Evolutionary conservation across 1,284 basidiomycete species (phyloP).

Genomic region (Golubevia pallescens): DNA sequence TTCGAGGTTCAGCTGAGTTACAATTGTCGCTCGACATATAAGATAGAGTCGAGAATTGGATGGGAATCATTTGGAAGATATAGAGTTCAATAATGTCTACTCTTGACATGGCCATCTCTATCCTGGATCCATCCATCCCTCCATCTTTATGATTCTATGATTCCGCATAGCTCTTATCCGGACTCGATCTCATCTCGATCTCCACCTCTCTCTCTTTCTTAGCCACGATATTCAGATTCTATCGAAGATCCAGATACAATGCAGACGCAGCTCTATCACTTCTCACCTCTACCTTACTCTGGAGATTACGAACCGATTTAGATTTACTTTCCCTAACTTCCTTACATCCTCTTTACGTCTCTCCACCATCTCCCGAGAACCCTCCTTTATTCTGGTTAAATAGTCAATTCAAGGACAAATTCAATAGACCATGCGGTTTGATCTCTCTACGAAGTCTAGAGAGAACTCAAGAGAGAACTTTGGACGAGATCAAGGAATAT

Average conservation of each 20-base stretch:
- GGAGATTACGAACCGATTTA: constrained; percentile 48
- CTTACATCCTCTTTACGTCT: constrained; percentile 49
- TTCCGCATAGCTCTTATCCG: too few species aligned
- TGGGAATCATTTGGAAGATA: too few species aligned
- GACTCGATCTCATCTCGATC: not conserved
- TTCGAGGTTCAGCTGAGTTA: too few species aligned
- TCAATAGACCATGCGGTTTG: constrained; percentile 46
- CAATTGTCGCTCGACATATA: too few species aligned
- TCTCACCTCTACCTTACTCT: constrained; percentile 30
- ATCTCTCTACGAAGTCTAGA: constrained; percentile 50
- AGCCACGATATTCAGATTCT: constrained; percentile 49
- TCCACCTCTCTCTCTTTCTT: constrained; percentile 1
- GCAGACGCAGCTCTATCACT: constrained; percentile 23
- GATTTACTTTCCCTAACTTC: constrained; percentile 32
- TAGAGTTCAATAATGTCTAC: too few species aligned
- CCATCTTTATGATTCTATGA: too few species aligned
- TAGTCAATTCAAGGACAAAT: constrained; percentile 41
- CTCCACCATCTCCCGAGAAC: constrained; percentile 18
- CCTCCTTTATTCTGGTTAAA: constrained; percentile 61
- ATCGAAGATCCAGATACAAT: constrained; percentile 32
- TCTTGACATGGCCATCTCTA: too few species aligned
- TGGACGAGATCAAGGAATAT: constrained; percentile 56
- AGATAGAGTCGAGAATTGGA: too few species aligned
- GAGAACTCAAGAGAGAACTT: constrained; percentile 25
- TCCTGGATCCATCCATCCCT: too few species aligned